These are phyloP conservation scores for Odonthalia washingtoniensis DNA, from an alignment of 31 red algal genomes.

Conservation along the genomic window DNA sequence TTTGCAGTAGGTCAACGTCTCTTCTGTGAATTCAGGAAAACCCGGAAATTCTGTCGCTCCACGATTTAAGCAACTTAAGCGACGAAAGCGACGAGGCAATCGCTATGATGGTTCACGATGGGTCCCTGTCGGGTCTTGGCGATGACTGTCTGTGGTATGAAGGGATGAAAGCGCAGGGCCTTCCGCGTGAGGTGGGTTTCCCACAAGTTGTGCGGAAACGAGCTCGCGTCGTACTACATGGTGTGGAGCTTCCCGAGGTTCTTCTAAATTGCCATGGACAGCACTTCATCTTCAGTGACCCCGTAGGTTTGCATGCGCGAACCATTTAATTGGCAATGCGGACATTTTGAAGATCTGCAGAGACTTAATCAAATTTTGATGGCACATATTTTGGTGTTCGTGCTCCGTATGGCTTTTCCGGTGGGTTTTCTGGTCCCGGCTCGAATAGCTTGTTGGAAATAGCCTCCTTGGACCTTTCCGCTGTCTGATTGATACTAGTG, in stretches of 20 bases:
- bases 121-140: too few relatives aligned
- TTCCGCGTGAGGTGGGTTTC: conserved; percentile 1
- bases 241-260: conserved; percentile 4
- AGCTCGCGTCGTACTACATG: conserved; percentile 41
- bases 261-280: conserved; percentile 44
- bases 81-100: too few relatives aligned
- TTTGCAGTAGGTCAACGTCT: too few relatives aligned
- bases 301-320: conserved; percentile 11
- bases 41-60: too few relatives aligned
- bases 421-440: too few relatives aligned
- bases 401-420: neutral
- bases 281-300: conserved; percentile 36
- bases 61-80: too few relatives aligned
- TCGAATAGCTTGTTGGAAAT: too few relatives aligned
- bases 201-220: too few relatives aligned
- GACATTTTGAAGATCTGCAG: neutral
- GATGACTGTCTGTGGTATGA: too few relatives aligned
- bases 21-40: too few relatives aligned
- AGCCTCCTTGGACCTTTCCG: neutral
- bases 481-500: neutral
- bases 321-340: neutral
- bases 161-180: neutral
- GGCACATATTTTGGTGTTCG: neutral
- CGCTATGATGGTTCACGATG: too few relatives aligned
- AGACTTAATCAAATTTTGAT: neutral